Conservation (phyloP, 768 basidiomycete genomes). For the Agaricus subrufescens region DNA sequence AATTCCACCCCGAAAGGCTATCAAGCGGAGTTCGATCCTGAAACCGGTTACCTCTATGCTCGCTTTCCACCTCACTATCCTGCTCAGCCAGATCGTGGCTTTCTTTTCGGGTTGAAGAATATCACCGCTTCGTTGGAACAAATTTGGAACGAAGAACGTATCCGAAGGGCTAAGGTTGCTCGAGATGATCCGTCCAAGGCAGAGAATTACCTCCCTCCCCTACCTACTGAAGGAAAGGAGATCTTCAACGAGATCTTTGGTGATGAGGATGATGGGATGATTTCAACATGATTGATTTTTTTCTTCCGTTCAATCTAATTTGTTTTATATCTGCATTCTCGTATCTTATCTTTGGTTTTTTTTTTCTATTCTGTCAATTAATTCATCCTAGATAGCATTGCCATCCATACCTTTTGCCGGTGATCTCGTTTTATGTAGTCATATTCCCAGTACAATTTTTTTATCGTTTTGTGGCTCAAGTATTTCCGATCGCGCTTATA, state of each 20-base stretch:
- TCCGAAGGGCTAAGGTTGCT: constrained; percentile 58
- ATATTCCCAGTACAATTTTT: neutral
- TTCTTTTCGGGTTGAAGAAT: constrained; percentile 85
- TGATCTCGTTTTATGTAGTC: constrained; percentile 9
- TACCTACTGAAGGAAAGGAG: constrained; percentile 70
- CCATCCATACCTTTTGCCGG: neutral
- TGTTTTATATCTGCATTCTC: neutral
- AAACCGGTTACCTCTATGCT: constrained; percentile 81
- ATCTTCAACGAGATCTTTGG: constrained; percentile 75
- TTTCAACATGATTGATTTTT: constrained; percentile 51
- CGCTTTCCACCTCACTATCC: constrained; percentile 93
- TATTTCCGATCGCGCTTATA: neutral
- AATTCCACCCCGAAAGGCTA: constrained; percentile 67
- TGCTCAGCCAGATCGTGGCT: constrained; percentile 88
- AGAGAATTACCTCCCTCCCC: constrained; percentile 52
- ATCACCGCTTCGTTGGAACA: constrained; percentile 70
- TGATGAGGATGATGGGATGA: constrained; percentile 68
- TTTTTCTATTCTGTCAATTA: constrained; percentile 9
- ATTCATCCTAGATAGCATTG: constrained; percentile 13
- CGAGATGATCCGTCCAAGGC: constrained; percentile 49
- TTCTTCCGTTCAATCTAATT: neutral
- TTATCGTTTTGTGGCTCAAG: constrained; percentile 9
- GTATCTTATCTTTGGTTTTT: neutral
- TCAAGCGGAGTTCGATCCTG: constrained; percentile 75
- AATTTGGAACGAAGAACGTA: constrained; percentile 86